Evolutionary conservation across 768 basidiomycete genomes (phyloP).

Genomic region (Auriscalpium orientale): DNA sequence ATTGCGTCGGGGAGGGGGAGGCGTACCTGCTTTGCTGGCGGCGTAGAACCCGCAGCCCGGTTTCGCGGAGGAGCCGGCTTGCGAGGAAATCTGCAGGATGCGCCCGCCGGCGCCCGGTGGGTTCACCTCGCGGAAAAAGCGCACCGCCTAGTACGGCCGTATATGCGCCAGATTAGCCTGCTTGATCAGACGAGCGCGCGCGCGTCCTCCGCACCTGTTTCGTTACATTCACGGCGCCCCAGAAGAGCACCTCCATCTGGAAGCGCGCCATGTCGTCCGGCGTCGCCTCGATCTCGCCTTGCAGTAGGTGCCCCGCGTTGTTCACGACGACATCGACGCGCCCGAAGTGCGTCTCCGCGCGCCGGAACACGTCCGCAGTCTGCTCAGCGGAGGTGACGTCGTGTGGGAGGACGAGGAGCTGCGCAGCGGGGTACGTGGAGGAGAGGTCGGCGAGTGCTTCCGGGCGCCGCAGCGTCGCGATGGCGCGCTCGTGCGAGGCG

Average conservation of each 20-base stretch:
- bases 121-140: neutral
- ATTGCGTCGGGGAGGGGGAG: neutral
- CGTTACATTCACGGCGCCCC: conserved; percentile 1
- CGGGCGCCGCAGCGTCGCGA: neutral
- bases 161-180: neutral
- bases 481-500: neutral
- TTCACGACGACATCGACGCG: conserved; percentile 4
- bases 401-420: neutral
- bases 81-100: neutral
- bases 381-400: neutral
- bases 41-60: neutral
- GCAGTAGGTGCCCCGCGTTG: neutral
- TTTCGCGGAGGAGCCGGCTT: neutral
- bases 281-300: neutral
- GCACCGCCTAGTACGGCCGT: neutral
- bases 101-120: neutral
- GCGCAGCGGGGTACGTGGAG: neutral
- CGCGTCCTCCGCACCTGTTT: neutral
- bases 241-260: neutral
- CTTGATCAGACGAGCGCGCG: neutral
- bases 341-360: neutral
- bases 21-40: too few relatives aligned
- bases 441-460: neutral
- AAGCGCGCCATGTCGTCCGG: neutral
- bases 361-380: neutral